Conservation (phyloP, 2,329 filamentous ascomycete species). For the Blumeria graminis region DNA sequence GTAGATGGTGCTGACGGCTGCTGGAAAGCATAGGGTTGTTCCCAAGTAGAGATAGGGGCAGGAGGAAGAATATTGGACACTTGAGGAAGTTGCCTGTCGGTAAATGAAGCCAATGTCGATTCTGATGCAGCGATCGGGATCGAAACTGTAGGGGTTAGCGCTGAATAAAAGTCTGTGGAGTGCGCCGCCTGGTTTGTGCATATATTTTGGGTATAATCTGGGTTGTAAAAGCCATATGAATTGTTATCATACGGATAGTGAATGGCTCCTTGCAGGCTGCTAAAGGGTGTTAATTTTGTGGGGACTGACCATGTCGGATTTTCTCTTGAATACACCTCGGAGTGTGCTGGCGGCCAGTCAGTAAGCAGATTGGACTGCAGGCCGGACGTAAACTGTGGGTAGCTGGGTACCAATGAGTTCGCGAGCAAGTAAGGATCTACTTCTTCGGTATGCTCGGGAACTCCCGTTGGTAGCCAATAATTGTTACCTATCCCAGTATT, state of each 20-base stretch:
- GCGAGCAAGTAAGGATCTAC: conserved; percentile 23
- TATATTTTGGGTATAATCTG: conserved; percentile 9
- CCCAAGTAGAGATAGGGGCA: conserved; percentile 10
- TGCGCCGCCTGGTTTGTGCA: conserved; percentile 9
- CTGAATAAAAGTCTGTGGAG: conserved; percentile 12
- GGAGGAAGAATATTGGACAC: conserved; percentile 8
- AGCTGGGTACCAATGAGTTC: conserved; percentile 24
- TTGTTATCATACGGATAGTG: conserved; percentile 10
- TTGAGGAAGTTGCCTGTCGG: conserved; percentile 7
- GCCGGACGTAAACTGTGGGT: conserved; percentile 24
- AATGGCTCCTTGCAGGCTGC: conserved; percentile 13
- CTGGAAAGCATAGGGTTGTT: conserved; percentile 11
- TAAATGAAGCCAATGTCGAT: conserved; percentile 7
- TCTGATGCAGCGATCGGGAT: conserved; percentile 7
- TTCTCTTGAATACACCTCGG: conserved; percentile 12
- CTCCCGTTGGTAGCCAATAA: conserved; percentile 13
- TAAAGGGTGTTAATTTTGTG: conserved; percentile 15
- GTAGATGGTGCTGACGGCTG: conserved; percentile 8
- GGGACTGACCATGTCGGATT: conserved; percentile 14
- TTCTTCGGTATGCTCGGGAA: conserved; percentile 18
- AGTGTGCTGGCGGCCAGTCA: conserved; percentile 11
- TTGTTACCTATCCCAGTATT: conserved; percentile 10
- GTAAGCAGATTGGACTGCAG: conserved; percentile 11
- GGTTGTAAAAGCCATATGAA: conserved; percentile 7
- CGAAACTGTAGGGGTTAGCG: conserved; percentile 9